Percentiles rank a stretch among this genome's conserved stretches.
phyloP scores from a whole-genome alignment of 305 asterid species.

The Fraxinus sp. region DNA sequence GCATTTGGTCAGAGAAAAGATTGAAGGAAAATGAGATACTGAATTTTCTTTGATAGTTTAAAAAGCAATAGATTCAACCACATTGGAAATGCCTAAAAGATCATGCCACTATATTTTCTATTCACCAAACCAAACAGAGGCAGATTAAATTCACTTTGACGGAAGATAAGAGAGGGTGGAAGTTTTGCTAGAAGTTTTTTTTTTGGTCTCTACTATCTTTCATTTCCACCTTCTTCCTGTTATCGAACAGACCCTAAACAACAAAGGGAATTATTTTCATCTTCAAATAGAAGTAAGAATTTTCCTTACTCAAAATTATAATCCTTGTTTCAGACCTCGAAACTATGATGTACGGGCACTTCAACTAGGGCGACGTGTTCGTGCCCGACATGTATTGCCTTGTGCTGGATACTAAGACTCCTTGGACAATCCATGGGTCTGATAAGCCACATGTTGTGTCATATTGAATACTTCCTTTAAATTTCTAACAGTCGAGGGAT shows the following conservation, averaged over 20 bases:
- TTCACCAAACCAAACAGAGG: neutral
- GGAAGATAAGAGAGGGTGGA: neutral
- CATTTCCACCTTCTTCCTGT: neutral
- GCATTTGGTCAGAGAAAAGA: neutral
- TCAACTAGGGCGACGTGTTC: neutral
- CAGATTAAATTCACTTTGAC: neutral
- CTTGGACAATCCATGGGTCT: neutral
- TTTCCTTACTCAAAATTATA: neutral
- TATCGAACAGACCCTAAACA: neutral
- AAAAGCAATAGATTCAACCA: neutral
- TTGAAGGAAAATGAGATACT: neutral
- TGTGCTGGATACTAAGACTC: neutral
- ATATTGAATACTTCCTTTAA: neutral
- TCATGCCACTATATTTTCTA: neutral
- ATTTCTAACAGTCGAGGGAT: neutral
- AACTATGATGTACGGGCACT: neutral
- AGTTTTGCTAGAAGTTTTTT: neutral
- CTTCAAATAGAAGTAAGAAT: neutral
- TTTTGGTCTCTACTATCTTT: neutral
- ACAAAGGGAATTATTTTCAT: neutral
- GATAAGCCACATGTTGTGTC: neutral
- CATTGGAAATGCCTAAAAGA: neutral
- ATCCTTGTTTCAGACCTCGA: neutral
- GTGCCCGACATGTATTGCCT: neutral
- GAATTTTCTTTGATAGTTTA: neutral